These are phyloP conservation scores for Vigna hirtella DNA, from an alignment of 306 rosid species.

Conservation along the genomic window DNA sequence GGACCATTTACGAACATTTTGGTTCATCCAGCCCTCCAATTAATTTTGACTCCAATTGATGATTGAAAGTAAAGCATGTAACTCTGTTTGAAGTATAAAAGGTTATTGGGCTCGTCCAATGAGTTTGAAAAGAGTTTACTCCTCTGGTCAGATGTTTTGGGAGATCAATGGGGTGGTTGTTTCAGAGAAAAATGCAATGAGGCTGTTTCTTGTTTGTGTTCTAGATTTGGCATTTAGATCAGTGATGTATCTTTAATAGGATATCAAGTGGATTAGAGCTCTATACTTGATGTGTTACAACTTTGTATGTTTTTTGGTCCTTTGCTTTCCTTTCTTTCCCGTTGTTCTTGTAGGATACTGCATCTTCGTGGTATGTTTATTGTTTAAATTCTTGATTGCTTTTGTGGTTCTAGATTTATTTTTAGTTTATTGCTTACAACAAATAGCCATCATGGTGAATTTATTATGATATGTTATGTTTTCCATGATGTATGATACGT, in stretches of 20 bases:
- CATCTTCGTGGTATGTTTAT: not conserved
- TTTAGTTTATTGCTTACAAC: conserved; percentile 4
- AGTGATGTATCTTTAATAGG: conserved; percentile 13
- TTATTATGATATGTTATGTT: conserved; percentile 24
- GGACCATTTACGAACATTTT: conserved; percentile 33
- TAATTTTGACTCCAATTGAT: conserved; percentile 30
- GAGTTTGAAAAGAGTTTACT: conserved; percentile 6
- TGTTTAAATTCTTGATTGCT: conserved; percentile 1
- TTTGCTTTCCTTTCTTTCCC: not conserved
- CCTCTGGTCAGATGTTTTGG: conserved; percentile 18
- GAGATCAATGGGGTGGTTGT: not conserved
- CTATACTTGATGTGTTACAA: conserved; percentile 5
- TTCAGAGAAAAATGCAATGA: conserved; percentile 10
- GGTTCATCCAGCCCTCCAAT: conserved; percentile 25
- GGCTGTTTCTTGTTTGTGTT: conserved; percentile 15
- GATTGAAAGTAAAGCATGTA: conserved; percentile 15
- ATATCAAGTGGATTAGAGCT: conserved; percentile 9
- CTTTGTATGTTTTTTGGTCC: not conserved
- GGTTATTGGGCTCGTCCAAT: conserved; percentile 3
- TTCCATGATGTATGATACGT: conserved; percentile 33
- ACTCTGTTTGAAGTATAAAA: not conserved
- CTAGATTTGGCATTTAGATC: conserved; percentile 6
- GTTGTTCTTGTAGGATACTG: conserved; percentile 14
- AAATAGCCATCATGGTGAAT: not conserved
- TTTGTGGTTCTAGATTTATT: conserved; percentile 25